Evolutionary conservation across 345 rosid species (phyloP), one percentile per base, ranked within the genome.

Genomic region (Acer yangbiense): DNA sequence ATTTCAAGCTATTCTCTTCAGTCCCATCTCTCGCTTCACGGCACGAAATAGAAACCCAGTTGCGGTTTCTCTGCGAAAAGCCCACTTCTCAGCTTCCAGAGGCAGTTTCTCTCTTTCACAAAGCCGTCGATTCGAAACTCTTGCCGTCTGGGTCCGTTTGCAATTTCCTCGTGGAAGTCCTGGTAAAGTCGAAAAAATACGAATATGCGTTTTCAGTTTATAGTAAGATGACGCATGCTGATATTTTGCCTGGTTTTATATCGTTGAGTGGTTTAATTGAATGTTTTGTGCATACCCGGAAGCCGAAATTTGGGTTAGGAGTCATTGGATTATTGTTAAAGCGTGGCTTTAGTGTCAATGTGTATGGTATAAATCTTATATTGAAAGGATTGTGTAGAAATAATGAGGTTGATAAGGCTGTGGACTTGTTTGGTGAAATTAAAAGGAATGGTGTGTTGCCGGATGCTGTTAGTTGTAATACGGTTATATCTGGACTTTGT

Each of bases 331-430:
- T 85, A 86, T 83, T 90, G 23, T 18, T 89, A 1, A 89, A 86
- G 87, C 88, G 94, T 21, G 94, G 97, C 20, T 90, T 87, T 81
- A 9, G 11, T 48, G 39, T 81, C 76, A 86, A 76, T 67, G 78
- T 84, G 13, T 89, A 85, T 71, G 73, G 80, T 61, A 63, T 88
- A 43, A 92, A 88, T 76, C 62, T 88, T 52, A 48, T 90, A 35
- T 80, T 92, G 65, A 90, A 88, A 76, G 91, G 92, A 63, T 86
- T 88, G 74, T 85, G 93, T 79, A 81, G 71, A 29, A 84, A 87
- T 65, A 69, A 73, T 3, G 83, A 83, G 46, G 85, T 69, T 9
- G 35, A 21, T 65, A 76, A 77, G 3, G 93, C 89, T 55, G 4
- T 83, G 41, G 76, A 76, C 46, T 85, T 90, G 79, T 72, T 90